These are phyloP conservation scores for Rhodotorula sp. DNA, from an alignment of 1,284 basidiomycete genomes.

Conservation along the genomic window DNA sequence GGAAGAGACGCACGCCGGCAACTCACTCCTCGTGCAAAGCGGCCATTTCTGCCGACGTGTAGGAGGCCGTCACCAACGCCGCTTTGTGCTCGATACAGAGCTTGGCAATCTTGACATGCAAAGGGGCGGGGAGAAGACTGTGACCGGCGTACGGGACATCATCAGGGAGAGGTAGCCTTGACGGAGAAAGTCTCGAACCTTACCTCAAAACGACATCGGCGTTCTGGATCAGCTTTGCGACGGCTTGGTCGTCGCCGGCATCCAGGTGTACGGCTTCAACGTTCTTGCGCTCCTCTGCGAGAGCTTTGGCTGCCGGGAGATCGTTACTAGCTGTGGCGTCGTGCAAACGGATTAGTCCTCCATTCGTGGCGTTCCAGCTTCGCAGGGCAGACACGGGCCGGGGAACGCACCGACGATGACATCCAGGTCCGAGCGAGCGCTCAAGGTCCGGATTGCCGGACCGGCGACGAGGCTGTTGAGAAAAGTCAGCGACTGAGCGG, in stretches of 20 bases:
- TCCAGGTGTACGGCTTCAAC: conserved; percentile 65
- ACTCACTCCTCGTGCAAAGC: conserved; percentile 64
- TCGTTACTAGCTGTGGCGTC: conserved; percentile 67
- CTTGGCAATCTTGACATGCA: conserved; percentile 74
- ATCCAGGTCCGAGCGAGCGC: conserved; percentile 58
- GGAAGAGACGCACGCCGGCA: too few species aligned
- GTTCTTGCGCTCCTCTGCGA: conserved; percentile 59
- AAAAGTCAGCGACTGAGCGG: conserved; percentile 69
- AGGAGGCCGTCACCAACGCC: conserved; percentile 89
- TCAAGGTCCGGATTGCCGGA: conserved; percentile 30
- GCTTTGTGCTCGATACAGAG: conserved; percentile 70
- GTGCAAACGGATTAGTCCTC: conserved; percentile 13
- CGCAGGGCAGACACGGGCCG: neutral
- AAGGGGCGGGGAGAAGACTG: conserved; percentile 73
- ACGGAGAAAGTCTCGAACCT: conserved; percentile 37
- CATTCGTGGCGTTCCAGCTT: neutral
- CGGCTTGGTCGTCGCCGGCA: conserved; percentile 57
- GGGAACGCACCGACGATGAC: conserved; percentile 69
- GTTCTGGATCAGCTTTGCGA: conserved; percentile 59
- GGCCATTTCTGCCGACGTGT: conserved; percentile 79
- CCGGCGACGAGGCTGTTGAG: conserved; percentile 46
- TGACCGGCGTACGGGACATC: too few species aligned
- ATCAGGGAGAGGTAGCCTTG: neutral
- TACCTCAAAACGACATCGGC: conserved; percentile 70
- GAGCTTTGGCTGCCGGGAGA: conserved; percentile 59